Base-by-base conservation (phyloP, 345 rosid genomes). In the Erodium maritimum region DNA sequence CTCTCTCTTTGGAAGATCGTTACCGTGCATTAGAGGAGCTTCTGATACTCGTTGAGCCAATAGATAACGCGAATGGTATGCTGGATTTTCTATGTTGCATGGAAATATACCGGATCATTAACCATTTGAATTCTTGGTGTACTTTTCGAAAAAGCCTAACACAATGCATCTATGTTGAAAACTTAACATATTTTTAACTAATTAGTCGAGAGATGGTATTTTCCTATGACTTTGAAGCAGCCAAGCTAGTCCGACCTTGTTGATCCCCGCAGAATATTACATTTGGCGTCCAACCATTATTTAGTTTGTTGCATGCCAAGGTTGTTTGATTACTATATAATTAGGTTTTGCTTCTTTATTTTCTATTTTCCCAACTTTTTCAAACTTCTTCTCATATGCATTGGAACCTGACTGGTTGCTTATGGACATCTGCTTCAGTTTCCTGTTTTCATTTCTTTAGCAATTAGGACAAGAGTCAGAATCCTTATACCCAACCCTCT, bases 11-110 rank as follows among this genome's bases (percentile, higher is more conserved):
- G 65, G 88, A 83, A 61, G 91, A 85, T 73, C 89, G 67, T 59
- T 77, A 76, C 59, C 88, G 95, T 63, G 96, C 96, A 18, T 68
- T 93, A 62, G 76, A 83, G 48, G 99, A 93, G 65, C 89, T 93
- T 66, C 69, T 86, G 66, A 50, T 81, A 56, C 96, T 93, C 42
- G 99, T 88, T 54, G 96, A 88, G 71, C 91, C 99, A 29, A 78
- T 86, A 4, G 96, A 93, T 79, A 93, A 93, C 74, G 95, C 96
- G 14, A 86, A 91, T 75, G 95, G 96, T 88, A 78, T 14, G 67
- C 48, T 14, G 16, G 12, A 42, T 0, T 14, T 42, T 42, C 1
- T 42, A 10, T 42, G 16, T 42, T 42, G 16, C 48, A 42, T 42
- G 17, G 16, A 42, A 29, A 42, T 42, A 42, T 42, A 42, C 14